phyloP scores from a whole-genome alignment of 1,284 basidiomycete genomes.

The Fistulinella cinereoalba region DNA sequence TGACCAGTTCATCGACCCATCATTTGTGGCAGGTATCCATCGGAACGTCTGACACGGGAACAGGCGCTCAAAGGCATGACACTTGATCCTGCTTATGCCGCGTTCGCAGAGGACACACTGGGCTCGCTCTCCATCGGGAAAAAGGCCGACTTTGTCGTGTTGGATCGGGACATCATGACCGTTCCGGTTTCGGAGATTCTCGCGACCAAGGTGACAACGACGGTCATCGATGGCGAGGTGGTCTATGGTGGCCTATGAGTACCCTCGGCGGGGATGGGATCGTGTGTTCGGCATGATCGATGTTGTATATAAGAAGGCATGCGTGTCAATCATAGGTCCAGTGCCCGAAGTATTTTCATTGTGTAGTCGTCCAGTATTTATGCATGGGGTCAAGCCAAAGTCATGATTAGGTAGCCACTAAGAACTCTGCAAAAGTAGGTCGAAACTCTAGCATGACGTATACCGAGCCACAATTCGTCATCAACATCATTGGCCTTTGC shows the following conservation, averaged over 20 bases:
- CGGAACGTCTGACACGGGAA: constrained; percentile 67
- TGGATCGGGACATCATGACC: constrained; percentile 78
- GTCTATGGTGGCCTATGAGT: constrained; percentile 54
- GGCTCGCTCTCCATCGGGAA: constrained; percentile 74
- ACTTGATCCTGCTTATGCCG: constrained; percentile 80
- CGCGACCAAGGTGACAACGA: constrained; percentile 52
- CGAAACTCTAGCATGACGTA: too few relatives aligned
- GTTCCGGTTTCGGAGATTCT: constrained; percentile 58
- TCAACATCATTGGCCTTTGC: too few relatives aligned
- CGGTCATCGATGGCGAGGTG: constrained; percentile 72
- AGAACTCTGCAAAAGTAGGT: too few relatives aligned
- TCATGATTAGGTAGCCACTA: too few relatives aligned
- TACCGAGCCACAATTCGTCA: too few relatives aligned
- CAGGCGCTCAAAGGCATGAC: constrained; percentile 87
- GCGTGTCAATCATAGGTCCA: too few relatives aligned
- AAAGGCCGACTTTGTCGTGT: constrained; percentile 82
- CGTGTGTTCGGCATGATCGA: too few relatives aligned
- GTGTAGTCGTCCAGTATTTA: too few relatives aligned
- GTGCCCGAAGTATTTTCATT: too few relatives aligned
- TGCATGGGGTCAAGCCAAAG: too few relatives aligned
- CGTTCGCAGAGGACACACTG: constrained; percentile 69
- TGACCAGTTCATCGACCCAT: background rate
- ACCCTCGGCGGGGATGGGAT: too few relatives aligned
- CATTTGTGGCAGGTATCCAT: constrained; percentile 54
- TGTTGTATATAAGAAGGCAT: too few relatives aligned